Conservation (phyloP, 768 basidiomycete genomes). For the Lactarius vividus region DNA sequence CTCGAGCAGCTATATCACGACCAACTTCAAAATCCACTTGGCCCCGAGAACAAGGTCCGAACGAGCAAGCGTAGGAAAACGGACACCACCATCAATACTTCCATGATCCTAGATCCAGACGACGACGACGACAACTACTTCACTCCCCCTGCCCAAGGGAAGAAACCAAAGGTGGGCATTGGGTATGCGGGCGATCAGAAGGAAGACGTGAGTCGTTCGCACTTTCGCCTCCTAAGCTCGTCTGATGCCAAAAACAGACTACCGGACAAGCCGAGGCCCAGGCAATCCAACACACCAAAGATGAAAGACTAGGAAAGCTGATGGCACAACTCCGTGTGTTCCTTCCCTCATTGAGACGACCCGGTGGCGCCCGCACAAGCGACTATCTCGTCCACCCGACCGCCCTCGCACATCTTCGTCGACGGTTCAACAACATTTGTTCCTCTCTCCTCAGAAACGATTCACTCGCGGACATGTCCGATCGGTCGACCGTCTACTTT, state of each 20-base stretch:
- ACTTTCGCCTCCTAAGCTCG: conserved; percentile 4
- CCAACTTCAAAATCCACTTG: conserved; percentile 41
- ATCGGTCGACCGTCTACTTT: conserved; percentile 79
- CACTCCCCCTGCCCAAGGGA: conserved; percentile 44
- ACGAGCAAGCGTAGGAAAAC: conserved; percentile 41
- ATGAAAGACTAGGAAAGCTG: conserved; percentile 67
- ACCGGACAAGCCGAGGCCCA: conserved; percentile 79
- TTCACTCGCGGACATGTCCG: conserved; percentile 92
- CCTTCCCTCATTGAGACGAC: conserved; percentile 76
- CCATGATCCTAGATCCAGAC: conserved; percentile 38
- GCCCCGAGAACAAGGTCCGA: conserved; percentile 29
- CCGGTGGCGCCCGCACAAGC: conserved; percentile 73
- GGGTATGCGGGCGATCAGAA: conserved; percentile 83
- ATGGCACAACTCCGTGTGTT: conserved; percentile 74
- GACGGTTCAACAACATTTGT: conserved; percentile 86
- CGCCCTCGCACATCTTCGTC: conserved; percentile 83
- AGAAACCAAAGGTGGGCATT: conserved; percentile 73
- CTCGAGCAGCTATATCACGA: conserved; percentile 71
- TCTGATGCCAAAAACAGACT: conserved; percentile 44
- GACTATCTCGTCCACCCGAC: conserved; percentile 94
- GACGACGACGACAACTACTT: conserved; percentile 56
- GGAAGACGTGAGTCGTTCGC: conserved; percentile 70
- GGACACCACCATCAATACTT: conserved; percentile 36
- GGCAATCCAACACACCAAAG: conserved; percentile 67
- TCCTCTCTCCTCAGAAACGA: conserved; percentile 87